Base-by-base conservation (phyloP, 352 stramenopile species). In the Phytophthora cactorum region DNA sequence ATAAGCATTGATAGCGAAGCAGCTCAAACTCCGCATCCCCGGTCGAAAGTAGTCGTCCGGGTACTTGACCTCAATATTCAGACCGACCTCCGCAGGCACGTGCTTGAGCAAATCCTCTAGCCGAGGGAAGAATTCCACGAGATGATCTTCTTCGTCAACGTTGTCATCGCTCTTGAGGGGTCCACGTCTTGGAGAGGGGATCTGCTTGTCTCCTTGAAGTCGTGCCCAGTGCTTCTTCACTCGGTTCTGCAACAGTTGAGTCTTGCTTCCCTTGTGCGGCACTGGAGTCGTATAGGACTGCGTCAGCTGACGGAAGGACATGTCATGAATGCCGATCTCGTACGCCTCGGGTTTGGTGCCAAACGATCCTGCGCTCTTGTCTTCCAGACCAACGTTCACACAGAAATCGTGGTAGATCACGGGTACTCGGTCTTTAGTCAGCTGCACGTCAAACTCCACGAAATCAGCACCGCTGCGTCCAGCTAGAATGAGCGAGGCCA, bases 1-100 rank as follows among this genome's bases (percentile, higher is more conserved):
- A 66, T 95, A 95, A 32, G 65, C 75, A 58, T 95, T 92, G 59
- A 93, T 83, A 17, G 81, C 82, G 34, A 95, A 95, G 51, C 74
- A 68, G 15, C 72, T 70, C 15, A 78, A 77, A 31, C 60, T 76
- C 12, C 82, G 78, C 72, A 91, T 82, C 6, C 31, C 52, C 3
- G 63, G 39, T 43, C 69, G 74, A 44, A 77, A 80, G 8, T 83
- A 70, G 25, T 67, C 65, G 66, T 92, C 79, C 0, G 87, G 87
- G 61, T 93, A 95, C 77, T 95, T 95, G 69, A 95, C 82, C 65
- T 95, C 87, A 55, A 95, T 80, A 59, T 95, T 93, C 44, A 95
- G 69, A 8, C 78, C 85, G 9, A 92, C 78, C 62, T 91, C 75
- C 0, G 74, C 79, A n/a, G 87, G 87, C 7, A 93, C 85, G 45